Evolutionary conservation across 177 flowering plant genomes (phyloP).

Genomic region (Telopea speciosissima): DNA sequence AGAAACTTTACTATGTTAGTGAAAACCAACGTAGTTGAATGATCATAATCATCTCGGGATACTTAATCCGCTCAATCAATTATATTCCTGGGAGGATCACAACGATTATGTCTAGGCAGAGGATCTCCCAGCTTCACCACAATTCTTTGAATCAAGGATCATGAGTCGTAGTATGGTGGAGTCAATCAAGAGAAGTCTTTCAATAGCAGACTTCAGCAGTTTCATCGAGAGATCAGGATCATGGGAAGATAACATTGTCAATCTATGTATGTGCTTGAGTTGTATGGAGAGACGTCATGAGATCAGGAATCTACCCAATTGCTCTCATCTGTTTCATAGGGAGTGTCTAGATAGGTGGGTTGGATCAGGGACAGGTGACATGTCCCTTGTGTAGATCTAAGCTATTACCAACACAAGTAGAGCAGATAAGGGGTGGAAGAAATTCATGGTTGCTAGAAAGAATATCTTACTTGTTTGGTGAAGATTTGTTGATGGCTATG

Average conservation of each 20-base stretch:
- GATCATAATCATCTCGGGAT: slow-evolving; percentile 12
- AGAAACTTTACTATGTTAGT: too few species aligned
- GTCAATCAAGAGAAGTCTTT: slow-evolving; percentile 11
- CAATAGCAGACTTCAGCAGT: slow-evolving; percentile 6
- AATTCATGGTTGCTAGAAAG: slow-evolving; percentile 19
- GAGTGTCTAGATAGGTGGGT: slow-evolving; percentile 26
- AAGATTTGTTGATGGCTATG: slow-evolving; percentile 8
- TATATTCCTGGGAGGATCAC: slow-evolving; percentile 2
- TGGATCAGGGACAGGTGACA: slow-evolving; percentile 20
- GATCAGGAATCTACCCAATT: slow-evolving; percentile 19
- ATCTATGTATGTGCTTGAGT: slow-evolving; percentile 18
- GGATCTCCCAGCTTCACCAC: not conserved
- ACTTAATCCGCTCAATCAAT: slow-evolving; percentile 1
- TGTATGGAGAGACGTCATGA: slow-evolving; percentile 12
- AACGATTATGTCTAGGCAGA: not conserved
- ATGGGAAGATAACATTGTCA: not conserved
- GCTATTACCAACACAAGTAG: slow-evolving; percentile 4
- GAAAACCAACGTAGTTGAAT: too few species aligned
- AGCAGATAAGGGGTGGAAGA: not conserved
- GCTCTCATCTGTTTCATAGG: slow-evolving; percentile 14
- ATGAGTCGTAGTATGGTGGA: not conserved
- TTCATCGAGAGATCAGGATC: not conserved
- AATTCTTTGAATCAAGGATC: not conserved
- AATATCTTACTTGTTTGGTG: slow-evolving; percentile 19
- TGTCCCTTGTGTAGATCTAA: slow-evolving; percentile 26